Base-by-base conservation (phyloP, 2,329 filamentous ascomycete species). In the Apiospora saccharicola region DNA sequence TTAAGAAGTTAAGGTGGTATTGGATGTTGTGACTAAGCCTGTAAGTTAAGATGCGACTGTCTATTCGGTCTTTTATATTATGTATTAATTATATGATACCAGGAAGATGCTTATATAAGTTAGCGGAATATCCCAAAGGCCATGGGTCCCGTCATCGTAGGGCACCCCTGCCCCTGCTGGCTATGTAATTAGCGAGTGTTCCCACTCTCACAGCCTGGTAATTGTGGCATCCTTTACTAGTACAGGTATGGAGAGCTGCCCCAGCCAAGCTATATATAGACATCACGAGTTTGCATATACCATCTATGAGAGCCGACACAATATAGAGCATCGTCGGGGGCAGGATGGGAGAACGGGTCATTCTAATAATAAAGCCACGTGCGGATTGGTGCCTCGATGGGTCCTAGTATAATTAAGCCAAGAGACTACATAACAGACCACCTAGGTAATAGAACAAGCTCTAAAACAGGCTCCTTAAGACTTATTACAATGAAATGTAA, bases 291-390 rank as follows among this genome's bases (percentile, higher is more conserved):
- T 19, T 30, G 51, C 10, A 34, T 10, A 7, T 24, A 19, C 14
- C 26, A 14, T 34, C 26, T 14, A 14, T 7, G 4, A 6, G 8
- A 14, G 0, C 24, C 24, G 47, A 51, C 26, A 26, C n/a, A 26
- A 24, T 26, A n/a, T 10, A 16, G 51, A 30, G 4, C 4, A 30
- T 30, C 24, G 6, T 53, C 4, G 24, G 22, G 19, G 19, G 19
- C 3, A 49, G 22, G 10, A 49, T 49, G 46, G 19, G 46, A n/a
- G n/a, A 4, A 51, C 6, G 49, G n/a, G n/a, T 4, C n/a, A 4
- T 61, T 61, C 53, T 61, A 61, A 61, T 22, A 22, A 61, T 61
- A 61, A 30, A 61, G 30, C 19, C 30, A 61, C 8, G 16, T 61
- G 53, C 16, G 22, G 19, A 61, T 37, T 37, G 30, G 8, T 34